These are phyloP conservation scores for Aspergillus biplanus DNA, from an alignment of 495 filamentous ascomycete species.

Conservation along the genomic window DNA sequence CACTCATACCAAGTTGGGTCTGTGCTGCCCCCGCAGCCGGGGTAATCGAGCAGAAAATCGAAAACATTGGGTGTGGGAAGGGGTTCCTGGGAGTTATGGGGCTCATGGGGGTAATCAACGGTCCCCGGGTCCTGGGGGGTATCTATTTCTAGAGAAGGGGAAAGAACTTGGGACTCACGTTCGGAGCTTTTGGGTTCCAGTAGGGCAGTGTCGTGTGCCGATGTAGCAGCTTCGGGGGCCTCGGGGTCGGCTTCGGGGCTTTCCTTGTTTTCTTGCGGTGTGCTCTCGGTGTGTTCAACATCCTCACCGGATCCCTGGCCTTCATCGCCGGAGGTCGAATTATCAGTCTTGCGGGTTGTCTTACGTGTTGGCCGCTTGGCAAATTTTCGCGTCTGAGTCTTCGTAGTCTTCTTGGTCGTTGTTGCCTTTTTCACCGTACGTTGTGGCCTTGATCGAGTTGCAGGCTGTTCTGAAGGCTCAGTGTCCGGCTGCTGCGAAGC, in stretches of 20 bases:
- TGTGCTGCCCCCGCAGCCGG: slow-evolving; percentile 6
- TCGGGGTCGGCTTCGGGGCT: slow-evolving; percentile 11
- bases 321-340: slow-evolving; percentile 10
- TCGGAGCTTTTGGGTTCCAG: slow-evolving; percentile 20
- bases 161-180: slow-evolving; percentile 13
- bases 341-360: slow-evolving; percentile 13
- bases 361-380: slow-evolving; percentile 17
- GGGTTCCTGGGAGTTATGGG: not conserved
- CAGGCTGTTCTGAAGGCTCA: slow-evolving; percentile 19
- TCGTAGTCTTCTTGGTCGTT: slow-evolving; percentile 15
- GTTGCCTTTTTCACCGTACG: slow-evolving; percentile 22
- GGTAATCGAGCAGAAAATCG: not conserved
- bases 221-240: slow-evolving; percentile 5
- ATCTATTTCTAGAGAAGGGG: slow-evolving; percentile 1
- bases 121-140: slow-evolving; percentile 1
- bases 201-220: slow-evolving; percentile 9
- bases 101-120: not conserved
- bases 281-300: not conserved
- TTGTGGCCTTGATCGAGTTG: slow-evolving; percentile 21
- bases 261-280: slow-evolving; percentile 4
- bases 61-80: not conserved
- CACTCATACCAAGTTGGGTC: not conserved
- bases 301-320: slow-evolving; percentile 4
- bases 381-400: slow-evolving; percentile 16
- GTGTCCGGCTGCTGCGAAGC: slow-evolving; percentile 13